Base-by-base conservation (phyloP, 2,329 filamentous ascomycete species). In the Aspergillus quadrilineatus region DNA sequence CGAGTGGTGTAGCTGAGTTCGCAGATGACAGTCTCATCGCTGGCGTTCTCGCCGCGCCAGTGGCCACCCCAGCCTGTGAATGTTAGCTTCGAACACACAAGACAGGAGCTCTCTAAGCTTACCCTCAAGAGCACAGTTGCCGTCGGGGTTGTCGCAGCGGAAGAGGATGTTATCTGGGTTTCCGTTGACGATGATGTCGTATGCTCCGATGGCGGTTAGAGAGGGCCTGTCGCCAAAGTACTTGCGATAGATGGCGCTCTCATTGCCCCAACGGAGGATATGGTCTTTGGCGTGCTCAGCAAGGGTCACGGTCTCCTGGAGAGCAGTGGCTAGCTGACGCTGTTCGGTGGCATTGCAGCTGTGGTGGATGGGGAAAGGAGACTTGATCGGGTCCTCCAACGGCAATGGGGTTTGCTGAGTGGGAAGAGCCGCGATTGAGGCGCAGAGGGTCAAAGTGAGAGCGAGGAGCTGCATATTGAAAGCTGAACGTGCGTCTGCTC, bases 1-100 rank as follows among this genome's bases (percentile, higher is more conserved):
- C 86, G 83, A 46, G 78, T 79, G 37, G 74, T 66, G 70, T 84
- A 89, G 1, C 85, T 88, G 1, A 82, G 75, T 4, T 80, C 79
- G 72, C 87, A 89, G 70, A 89, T 89, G 61, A 89, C 87, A 2
- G 86, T 89, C 71, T 89, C 86, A 0, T 78, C 72, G 2, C 85
- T 85, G 2, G 80, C 86, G 59, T 89, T 89, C 28, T 70, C 66
- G 43, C 86, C 86, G 53, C 87, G 83, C 82, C 82, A 88, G 75
- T 89, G 86, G 34, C 87, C 87, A 45, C 78, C 87, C 81, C 82
- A 89, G 50, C 76, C 85, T 88, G 41, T 50, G 9, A 22, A 39
- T 28, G 42, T 53, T 42, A 44, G 17, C 32, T 44, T 9, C 4
- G 46, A 26, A 47, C 22, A 26, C 17, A 12, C 6, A 14, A 39